A percentile compares a stretch with the other conserved stretches of the same genome.
Evolutionary conservation across 257 asterid species (phyloP).

Genomic region (Osmanthus fragrans): DNA sequence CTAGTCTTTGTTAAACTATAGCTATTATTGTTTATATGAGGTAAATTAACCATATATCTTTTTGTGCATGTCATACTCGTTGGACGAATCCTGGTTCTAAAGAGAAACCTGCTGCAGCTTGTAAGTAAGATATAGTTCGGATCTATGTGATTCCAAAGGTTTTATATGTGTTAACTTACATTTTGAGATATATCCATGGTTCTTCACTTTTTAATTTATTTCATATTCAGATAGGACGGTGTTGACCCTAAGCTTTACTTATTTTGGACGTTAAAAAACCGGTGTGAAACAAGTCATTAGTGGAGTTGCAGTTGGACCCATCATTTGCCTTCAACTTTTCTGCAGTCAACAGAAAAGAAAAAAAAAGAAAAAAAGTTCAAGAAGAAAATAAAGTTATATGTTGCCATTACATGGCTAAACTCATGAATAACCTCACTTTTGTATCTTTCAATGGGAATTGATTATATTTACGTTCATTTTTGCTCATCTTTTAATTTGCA

Average conservation of each 20-base stretch:
- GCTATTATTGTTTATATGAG: constrained; percentile 17
- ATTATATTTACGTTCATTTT: not conserved
- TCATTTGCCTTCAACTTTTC: not conserved
- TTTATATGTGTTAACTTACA: not conserved
- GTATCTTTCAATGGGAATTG: not conserved
- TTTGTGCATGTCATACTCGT: constrained; percentile 45
- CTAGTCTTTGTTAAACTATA: constrained; percentile 7
- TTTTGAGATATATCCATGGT: constrained; percentile 11
- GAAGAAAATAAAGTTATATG: not conserved
- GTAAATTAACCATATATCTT: constrained; percentile 38
- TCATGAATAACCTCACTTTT: not conserved
- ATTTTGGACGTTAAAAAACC: not conserved
- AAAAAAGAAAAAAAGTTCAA: too few species aligned
- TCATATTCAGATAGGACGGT: not conserved
- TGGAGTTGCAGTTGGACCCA: not conserved
- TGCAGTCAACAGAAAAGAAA: too few species aligned
- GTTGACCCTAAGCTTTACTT: not conserved
- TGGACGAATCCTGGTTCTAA: constrained; percentile 39
- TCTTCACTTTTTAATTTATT: not conserved
- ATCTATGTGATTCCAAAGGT: constrained; percentile 15
- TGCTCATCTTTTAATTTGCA: constrained; percentile 14
- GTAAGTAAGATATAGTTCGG: constrained; percentile 48
- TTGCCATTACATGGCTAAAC: not conserved
- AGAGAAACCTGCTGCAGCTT: constrained; percentile 92
- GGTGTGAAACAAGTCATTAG: not conserved